Base-by-base conservation (phyloP, 2,329 filamentous ascomycete genomes). In the Xylaria arbuscula region DNA sequence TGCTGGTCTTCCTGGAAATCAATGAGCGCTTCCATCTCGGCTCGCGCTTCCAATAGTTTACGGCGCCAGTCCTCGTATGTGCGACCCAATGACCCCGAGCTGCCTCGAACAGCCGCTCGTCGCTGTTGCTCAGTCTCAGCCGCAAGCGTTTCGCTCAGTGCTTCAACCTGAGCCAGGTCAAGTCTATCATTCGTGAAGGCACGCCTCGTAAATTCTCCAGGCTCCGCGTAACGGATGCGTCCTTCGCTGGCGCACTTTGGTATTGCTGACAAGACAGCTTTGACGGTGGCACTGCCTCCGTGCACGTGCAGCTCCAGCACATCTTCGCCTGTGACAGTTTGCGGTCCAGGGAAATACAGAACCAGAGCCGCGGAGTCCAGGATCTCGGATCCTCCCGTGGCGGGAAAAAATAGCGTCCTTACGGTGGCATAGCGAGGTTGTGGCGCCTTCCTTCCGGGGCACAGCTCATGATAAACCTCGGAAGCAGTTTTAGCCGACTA, bases 1-100 rank as follows among this genome's bases (percentile, higher is more conserved):
- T 98, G 93, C 80, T 99, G 95, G 76, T 98, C 96, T 79, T 99
- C 96, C 0, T 93, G 92, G 78, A 99, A 99, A 80, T 99, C 96
- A 70, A 99, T 98, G 73, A 99, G 82, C 0, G 96, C 96, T 80
- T 99, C 96, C 47, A 99, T 86, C 81, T 98, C 94, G 10, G 93
- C 96, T 1, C 96, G 89, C 10, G 94, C 94, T 70, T 91, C 86
- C 7, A 98, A 83, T 19, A 99, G 82, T 72, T 89, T 85, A 71
- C 88, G 83, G 32, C 95, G 89, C 96, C 96, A 99, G 10, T 76
- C 76, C 73, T 98, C 94, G 78, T 99, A 99, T 19, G 89, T 89
- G 67, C 86, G 85, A 0, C 93, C 89, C 13, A 98, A 84, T 0
- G 85, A 81, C 24, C 90, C 90, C 3, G 89, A 92, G 36, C 89